Percentiles rank a stretch among this genome's conserved stretches.
phyloP scores from a whole-genome alignment of 164 flowering plant genomes.

The Aristolochia fimbriata region DNA sequence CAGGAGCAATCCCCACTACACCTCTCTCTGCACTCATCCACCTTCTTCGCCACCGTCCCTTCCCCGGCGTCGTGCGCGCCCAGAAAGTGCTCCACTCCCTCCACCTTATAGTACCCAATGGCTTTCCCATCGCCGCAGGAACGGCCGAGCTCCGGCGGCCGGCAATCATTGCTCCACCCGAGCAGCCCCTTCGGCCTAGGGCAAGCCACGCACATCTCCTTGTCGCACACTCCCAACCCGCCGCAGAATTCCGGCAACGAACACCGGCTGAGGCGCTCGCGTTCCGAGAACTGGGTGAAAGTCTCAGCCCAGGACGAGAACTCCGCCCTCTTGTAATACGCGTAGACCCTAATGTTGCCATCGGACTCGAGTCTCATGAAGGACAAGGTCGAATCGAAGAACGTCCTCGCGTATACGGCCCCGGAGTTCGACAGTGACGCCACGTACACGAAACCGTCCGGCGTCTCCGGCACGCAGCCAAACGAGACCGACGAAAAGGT shows the following conservation, averaged over 20 bases:
- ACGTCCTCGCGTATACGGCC: neutral
- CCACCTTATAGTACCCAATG: conserved; percentile 15
- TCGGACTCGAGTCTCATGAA: conserved; percentile 18
- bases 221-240: conserved; percentile 20
- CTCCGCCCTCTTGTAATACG: conserved; percentile 16
- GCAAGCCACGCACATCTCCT: conserved; percentile 24
- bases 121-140: conserved; percentile 1
- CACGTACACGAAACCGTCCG: conserved; percentile 1
- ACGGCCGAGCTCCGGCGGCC: conserved; percentile 8
- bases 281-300: conserved; percentile 11
- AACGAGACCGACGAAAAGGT: neutral
- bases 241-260: conserved; percentile 25
- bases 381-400: conserved; percentile 14
- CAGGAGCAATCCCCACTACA: conserved; percentile 30
- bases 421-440: neutral
- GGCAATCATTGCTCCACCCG: conserved; percentile 17
- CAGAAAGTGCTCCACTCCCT: conserved; percentile 23
- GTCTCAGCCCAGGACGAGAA: conserved; percentile 20
- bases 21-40: conserved; percentile 13
- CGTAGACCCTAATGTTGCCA: conserved; percentile 22
- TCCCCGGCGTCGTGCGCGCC: conserved; percentile 6
- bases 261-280: conserved; percentile 14
- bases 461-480: conserved; percentile 3
- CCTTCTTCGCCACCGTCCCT: conserved; percentile 8
- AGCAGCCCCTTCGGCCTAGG: conserved; percentile 16